phyloP scores from a whole-genome alignment of 2,329 filamentous ascomycete genomes.

The Fusarium duplospermum region DNA sequence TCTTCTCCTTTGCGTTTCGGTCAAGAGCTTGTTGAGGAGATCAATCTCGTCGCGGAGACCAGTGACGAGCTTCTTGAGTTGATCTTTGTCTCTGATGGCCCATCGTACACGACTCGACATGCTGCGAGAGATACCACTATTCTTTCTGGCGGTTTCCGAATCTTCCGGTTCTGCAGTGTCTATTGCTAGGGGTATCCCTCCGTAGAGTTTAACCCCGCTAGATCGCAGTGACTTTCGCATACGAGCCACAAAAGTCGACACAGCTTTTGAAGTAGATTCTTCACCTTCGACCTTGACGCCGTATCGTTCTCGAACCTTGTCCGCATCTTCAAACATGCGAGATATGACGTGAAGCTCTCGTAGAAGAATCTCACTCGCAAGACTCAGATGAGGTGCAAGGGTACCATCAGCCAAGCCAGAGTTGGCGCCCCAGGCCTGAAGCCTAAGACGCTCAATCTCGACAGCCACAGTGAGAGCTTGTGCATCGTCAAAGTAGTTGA shows the following conservation, averaged over 20 bases:
- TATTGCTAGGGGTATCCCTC: not conserved
- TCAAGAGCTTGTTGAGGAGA: constrained; percentile 5
- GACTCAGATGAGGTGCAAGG: not conserved
- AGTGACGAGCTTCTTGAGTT: not conserved
- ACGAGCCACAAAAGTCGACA: not conserved
- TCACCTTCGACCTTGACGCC: not conserved
- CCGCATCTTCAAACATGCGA: not conserved
- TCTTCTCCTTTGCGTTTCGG: not conserved
- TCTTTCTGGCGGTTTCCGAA: not conserved
- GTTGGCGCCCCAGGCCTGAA: constrained; percentile 5
- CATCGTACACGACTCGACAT: not conserved
- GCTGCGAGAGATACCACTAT: not conserved
- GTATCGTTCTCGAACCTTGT: not conserved
- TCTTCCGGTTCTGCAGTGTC: not conserved
- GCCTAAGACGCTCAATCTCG: constrained; percentile 1
- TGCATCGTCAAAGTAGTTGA: constrained; percentile 3
- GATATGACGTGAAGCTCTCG: not conserved
- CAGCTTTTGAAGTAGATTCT: not conserved
- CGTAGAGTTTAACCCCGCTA: constrained; percentile 2
- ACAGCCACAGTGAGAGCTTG: not conserved
- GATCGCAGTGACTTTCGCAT: constrained; percentile 7
- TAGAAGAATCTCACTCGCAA: not conserved
- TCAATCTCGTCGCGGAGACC: not conserved
- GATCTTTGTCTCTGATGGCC: not conserved
- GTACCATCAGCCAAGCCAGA: not conserved